Conservation (phyloP, 1,139 yeast species). For the Yamadazyma conglobata region DNA sequence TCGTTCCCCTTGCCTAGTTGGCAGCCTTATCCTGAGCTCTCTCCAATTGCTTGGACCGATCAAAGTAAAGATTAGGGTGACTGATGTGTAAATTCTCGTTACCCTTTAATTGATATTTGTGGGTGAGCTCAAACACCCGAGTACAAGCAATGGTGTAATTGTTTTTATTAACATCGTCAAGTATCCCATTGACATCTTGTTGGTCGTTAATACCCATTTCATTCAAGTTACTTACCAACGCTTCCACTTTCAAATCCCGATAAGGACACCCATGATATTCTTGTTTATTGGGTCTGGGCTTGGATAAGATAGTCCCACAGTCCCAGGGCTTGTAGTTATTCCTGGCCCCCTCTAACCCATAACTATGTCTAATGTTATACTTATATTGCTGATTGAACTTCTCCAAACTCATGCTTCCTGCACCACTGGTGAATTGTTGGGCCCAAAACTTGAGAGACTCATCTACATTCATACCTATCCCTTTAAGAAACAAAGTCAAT, state of each 20-base stretch:
- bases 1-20: background rate
- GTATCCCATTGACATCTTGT: slow-evolving; percentile 56
- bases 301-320: slow-evolving; percentile 71
- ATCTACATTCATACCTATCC: slow-evolving; percentile 81
- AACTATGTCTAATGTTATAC: slow-evolving; percentile 82
- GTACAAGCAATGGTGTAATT: slow-evolving; percentile 88
- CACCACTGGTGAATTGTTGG: slow-evolving; percentile 57
- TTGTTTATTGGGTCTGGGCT: slow-evolving; percentile 66
- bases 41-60: slow-evolving; percentile 56
- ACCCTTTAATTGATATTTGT: slow-evolving; percentile 45
- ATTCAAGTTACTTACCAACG: slow-evolving; percentile 51
- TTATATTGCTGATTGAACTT: slow-evolving; percentile 83
- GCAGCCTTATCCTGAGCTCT: slow-evolving; percentile 7
- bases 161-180: slow-evolving; percentile 61
- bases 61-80: slow-evolving; percentile 88
- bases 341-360: slow-evolving; percentile 89
- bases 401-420: slow-evolving; percentile 52
- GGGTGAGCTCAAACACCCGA: slow-evolving; percentile 80
- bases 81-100: slow-evolving; percentile 57
- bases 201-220: slow-evolving; percentile 71
- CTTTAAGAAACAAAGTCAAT: slow-evolving; percentile 78
- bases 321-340: slow-evolving; percentile 84
- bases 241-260: slow-evolving; percentile 65
- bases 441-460: slow-evolving; percentile 90
- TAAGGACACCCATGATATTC: slow-evolving; percentile 95